Evolutionary conservation across 805 yeast genomes (phyloP).

Genomic region (Zygoascus bituminiphila): DNA sequence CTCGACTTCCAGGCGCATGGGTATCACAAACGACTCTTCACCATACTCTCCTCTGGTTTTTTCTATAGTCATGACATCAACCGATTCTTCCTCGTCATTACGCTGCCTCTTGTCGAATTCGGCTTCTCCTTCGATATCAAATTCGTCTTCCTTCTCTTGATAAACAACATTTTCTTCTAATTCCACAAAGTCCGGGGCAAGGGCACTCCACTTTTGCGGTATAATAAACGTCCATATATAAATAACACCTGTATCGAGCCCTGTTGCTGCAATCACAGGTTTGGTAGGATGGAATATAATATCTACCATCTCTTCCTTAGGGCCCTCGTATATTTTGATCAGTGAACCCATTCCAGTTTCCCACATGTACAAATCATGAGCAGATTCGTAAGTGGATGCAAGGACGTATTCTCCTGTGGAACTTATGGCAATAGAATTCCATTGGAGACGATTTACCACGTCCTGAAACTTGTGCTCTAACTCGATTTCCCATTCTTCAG

Average conservation of each 20-base stretch:
- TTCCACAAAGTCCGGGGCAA: slow-evolving; percentile 94
- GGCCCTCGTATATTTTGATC: slow-evolving; percentile 82
- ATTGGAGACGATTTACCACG: slow-evolving; percentile 77
- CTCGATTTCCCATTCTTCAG: slow-evolving; percentile 44
- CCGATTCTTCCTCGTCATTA: slow-evolving; percentile 54
- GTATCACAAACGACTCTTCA: slow-evolving; percentile 50
- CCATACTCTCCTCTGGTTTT: slow-evolving; percentile 46
- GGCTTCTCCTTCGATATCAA: slow-evolving; percentile 59
- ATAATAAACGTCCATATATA: slow-evolving; percentile 75
- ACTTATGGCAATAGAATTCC: slow-evolving; percentile 76
- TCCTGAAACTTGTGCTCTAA: slow-evolving; percentile 81
- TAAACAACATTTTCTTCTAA: slow-evolving; percentile 87
- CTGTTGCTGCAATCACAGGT: slow-evolving; percentile 73
- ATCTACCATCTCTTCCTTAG: slow-evolving; percentile 77
- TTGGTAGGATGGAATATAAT: slow-evolving; percentile 78
- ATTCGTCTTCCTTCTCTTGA: slow-evolving; percentile 84
- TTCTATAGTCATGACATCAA: slow-evolving; percentile 64
- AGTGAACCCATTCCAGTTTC: slow-evolving; percentile 84
- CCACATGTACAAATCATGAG: slow-evolving; percentile 89
- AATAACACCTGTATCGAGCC: slow-evolving; percentile 73
- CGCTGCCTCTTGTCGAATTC: slow-evolving; percentile 50
- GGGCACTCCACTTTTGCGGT: slow-evolving; percentile 92
- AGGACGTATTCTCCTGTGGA: slow-evolving; percentile 74
- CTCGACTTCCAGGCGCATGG: slow-evolving; percentile 32
- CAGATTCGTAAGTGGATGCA: slow-evolving; percentile 81